Evolutionary conservation across 2,329 filamentous ascomycete genomes (phyloP).

Genomic region (Calonectria honghensis): DNA sequence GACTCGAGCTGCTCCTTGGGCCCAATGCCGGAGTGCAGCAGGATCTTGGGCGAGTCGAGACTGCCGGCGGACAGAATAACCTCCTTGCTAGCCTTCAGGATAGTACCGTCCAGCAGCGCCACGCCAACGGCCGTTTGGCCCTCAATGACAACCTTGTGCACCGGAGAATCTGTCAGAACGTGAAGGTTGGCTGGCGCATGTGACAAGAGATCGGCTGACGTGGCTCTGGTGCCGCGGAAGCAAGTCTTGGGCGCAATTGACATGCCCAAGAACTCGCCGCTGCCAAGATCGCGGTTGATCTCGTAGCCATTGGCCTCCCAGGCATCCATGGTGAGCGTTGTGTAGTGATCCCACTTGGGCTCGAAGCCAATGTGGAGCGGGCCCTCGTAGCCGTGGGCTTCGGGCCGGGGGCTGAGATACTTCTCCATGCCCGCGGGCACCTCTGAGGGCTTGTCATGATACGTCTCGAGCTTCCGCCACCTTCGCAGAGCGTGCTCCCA

Average conservation of each 20-base stretch:
- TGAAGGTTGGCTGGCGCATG: constrained; percentile 36
- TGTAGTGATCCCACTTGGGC: constrained; percentile 44
- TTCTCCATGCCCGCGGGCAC: constrained; percentile 40
- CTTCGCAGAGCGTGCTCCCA: constrained; percentile 40
- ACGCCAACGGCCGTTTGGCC: constrained; percentile 31
- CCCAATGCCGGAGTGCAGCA: constrained; percentile 46
- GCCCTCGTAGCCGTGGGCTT: constrained; percentile 40
- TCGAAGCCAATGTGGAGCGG: constrained; percentile 44
- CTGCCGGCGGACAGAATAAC: constrained; percentile 45
- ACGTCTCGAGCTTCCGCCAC: constrained; percentile 43
- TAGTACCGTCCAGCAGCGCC: constrained; percentile 38
- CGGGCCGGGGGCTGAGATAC: constrained; percentile 39
- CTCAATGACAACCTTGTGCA: constrained; percentile 40
- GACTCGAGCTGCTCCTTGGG: constrained; percentile 23
- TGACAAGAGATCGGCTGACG: constrained; percentile 39
- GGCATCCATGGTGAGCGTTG: constrained; percentile 37
- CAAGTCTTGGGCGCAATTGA: constrained; percentile 40
- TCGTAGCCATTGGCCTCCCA: constrained; percentile 42
- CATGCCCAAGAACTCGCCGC: constrained; percentile 41
- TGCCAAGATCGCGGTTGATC: constrained; percentile 42
- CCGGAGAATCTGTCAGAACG: constrained; percentile 35
- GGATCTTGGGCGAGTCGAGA: constrained; percentile 45
- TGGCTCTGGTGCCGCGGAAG: constrained; percentile 40
- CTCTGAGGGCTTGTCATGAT: constrained; percentile 40
- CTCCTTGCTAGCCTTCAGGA: constrained; percentile 39